Conservation (phyloP, 2,329 filamentous ascomycete genomes). For the Hymenoscyphus fraxineus region DNA sequence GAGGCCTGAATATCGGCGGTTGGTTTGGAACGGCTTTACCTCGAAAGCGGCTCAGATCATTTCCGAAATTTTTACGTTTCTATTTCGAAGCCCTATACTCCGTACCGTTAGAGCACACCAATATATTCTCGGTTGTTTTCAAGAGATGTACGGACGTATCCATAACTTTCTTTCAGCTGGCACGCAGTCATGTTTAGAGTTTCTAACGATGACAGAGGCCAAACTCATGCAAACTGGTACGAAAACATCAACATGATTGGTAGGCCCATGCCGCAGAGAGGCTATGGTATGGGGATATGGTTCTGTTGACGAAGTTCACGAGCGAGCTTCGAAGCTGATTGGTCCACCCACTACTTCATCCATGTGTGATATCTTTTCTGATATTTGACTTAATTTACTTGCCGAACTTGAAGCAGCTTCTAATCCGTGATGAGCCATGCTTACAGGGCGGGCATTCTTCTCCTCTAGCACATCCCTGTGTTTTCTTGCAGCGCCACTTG, state of each 20-base stretch:
- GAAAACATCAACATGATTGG: background rate
- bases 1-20: background rate
- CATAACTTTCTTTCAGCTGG: background rate
- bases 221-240: background rate
- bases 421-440: background rate
- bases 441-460: constrained; percentile 7
- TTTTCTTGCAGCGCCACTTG: constrained; percentile 20
- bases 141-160: too few species aligned
- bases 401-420: background rate
- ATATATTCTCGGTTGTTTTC: background rate
- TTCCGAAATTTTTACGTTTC: constrained; percentile 10
- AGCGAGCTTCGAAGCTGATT: background rate
- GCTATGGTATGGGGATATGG: background rate
- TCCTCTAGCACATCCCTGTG: constrained; percentile 12
- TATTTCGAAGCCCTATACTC: constrained; percentile 5
- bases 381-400: background rate
- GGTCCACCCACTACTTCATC: background rate
- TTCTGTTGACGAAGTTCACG: background rate
- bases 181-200: background rate
- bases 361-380: background rate
- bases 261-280: background rate
- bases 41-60: constrained; percentile 11
- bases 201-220: background rate
- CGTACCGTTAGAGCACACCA: background rate
- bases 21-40: constrained; percentile 7